Evolutionary conservation across 768 basidiomycete genomes (phyloP).

Genomic region (Auricularia cornea): DNA sequence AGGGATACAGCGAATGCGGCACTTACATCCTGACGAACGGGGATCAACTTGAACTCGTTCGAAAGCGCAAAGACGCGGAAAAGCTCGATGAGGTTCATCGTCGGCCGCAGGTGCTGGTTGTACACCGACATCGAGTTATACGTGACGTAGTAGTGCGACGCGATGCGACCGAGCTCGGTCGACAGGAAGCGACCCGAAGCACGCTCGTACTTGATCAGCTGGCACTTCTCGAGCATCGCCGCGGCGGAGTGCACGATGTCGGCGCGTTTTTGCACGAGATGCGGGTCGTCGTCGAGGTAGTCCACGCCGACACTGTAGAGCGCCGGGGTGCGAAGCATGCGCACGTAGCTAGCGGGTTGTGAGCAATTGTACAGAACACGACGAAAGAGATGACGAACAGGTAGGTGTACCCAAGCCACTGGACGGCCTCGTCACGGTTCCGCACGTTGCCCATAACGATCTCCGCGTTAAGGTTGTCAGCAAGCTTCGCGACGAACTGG

Average conservation of each 20-base stretch:
- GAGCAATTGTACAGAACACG: slow-evolving; percentile 12
- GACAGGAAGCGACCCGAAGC: slow-evolving; percentile 81
- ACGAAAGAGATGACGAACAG: slow-evolving; percentile 42
- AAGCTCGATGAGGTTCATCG: slow-evolving; percentile 82
- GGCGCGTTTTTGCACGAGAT: slow-evolving; percentile 84
- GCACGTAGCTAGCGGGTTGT: slow-evolving; percentile 61
- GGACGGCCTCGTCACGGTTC: slow-evolving; percentile 93
- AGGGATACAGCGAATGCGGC: background rate
- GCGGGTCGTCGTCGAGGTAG: slow-evolving; percentile 79
- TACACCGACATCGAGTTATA: slow-evolving; percentile 95
- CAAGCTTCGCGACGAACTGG: slow-evolving; percentile 85
- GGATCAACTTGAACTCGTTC: slow-evolving; percentile 91
- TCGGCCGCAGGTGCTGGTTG: slow-evolving; percentile 84
- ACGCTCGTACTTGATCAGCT: slow-evolving; percentile 90
- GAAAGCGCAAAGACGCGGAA: slow-evolving; percentile 94
- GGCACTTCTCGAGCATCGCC: slow-evolving; percentile 86
- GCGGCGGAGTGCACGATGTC: slow-evolving; percentile 94
- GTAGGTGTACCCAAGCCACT: slow-evolving; percentile 95
- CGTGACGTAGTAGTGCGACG: slow-evolving; percentile 92
- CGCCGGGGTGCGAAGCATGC: slow-evolving; percentile 84
- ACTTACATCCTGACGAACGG: slow-evolving; percentile 57
- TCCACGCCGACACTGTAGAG: slow-evolving; percentile 85
- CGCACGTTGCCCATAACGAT: slow-evolving; percentile 91
- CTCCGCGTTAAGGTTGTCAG: slow-evolving; percentile 95
- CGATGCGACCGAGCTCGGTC: slow-evolving; percentile 89